Base-by-base conservation (phyloP, 225 moss, liverwort and hornwort genomes). In the Anthoceros angustus region DNA sequence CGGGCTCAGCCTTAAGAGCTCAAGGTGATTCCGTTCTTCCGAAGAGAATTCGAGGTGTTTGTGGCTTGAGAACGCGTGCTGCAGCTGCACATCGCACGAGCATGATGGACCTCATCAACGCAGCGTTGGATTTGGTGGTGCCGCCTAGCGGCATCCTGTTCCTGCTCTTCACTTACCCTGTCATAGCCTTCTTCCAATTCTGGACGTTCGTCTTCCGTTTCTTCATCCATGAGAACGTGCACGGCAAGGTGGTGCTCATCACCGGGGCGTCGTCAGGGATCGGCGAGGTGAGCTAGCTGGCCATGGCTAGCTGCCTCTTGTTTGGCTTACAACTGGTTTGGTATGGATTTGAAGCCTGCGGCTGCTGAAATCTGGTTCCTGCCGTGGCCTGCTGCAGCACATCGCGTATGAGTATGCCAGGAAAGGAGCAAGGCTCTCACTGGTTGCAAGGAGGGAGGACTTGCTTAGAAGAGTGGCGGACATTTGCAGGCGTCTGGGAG, bases 231-330 rank as follows among this genome's bases (percentile, higher is more conserved):
- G 77, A 80, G 73, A 64, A 71, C 10, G 64, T 77, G 32, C 73
- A 69, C 0, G 77, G 77, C 65, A 77, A 83, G 63, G 77, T 83
- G 3, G 69, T 77, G 24, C 70, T 80, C 71, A 74, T 83, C 69
- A 75, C 80, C 5, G 77, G 83, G 12, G 83, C 77, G 15, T 80
- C 77, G 4, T 83, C 80, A 0, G 83, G 77, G 45, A 80, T 83
- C 26, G 83, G 80, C 23, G 83, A 83, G 80, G 83, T 80, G 68
- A 41, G 39, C 55, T 66, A 15, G 40, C 42, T 23, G 12, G 9
- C 20, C 64, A 24, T 25, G 14, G 40, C 32, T 1, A 6, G 12
- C 24, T 18, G 16, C 16, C 6, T 9, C 42, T 38, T 42, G 7
- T 32, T 42, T 14, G 24, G 25, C 45, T 11, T 64, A 12, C n/a